Base-by-base conservation (phyloP, 208 protist genomes). In the Trypanosoma melophagium region DNA sequence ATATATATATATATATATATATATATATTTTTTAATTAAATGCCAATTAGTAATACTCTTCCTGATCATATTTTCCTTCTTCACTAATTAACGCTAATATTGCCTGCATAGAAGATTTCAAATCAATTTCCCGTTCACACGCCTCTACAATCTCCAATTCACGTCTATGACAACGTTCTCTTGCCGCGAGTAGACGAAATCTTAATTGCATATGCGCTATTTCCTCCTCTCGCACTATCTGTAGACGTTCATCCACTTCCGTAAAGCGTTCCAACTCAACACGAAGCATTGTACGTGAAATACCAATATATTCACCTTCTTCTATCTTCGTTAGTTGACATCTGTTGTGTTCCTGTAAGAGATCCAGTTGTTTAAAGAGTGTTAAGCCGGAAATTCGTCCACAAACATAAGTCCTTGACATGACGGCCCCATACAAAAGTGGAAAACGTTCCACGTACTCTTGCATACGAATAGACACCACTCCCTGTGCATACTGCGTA, bases 401-500 rank as follows among this genome's bases (percentile, higher is more conserved):
- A 41, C 81, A 88, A 10, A 78, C 74, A 7, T 76, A 41, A 10
- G 71, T 56, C 13, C 65, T 63, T 22, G 74, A 58, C 87, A 93
- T 93, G 9, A 53, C 49, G 16, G 61, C 45, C 7, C 87, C 87
- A 71, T 73, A 93, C 17, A 86, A 52, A n/a, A 86, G 47, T 0
- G 69, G 49, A 60, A 87, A 89, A n/a, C 77, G 41, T 51, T 81
- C 82, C 1, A 77, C 69, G 16, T 74, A 74, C 25, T 84, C 75
- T 17, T 52, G 60, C 24, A 90, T 53, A 16, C 56, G 66, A 13
- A 89, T 57, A 40, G 57, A 60, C 17, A 76, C 61, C 14, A 85
- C 58, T 0, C 74, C 81, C 0, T 73, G 65, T 38, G 76, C 70
- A 45, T 77, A 77, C 41, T 77, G 66, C 45, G 73, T 56, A 28